These are phyloP conservation scores for Colletotrichum echinochloae DNA, from an alignment of 2,329 filamentous ascomycete genomes.

Conservation along the genomic window DNA sequence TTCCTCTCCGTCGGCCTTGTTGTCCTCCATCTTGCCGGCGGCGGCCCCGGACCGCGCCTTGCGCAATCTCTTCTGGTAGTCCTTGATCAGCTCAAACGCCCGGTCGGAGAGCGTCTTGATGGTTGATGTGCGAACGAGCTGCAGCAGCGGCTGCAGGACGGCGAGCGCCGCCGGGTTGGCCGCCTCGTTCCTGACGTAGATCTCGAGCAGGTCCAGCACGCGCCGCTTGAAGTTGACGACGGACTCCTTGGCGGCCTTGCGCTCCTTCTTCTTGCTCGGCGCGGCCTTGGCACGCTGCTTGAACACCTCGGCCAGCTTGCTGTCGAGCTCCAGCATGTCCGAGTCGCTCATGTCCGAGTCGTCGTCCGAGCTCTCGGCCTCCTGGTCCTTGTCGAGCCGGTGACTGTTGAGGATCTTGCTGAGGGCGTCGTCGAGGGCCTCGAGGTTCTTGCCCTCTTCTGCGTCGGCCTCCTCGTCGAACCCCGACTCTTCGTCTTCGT, in stretches of 20 bases:
- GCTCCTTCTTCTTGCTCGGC: constrained; percentile 81
- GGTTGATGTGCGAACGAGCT: constrained; percentile 79
- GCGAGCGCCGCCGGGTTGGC: constrained; percentile 74
- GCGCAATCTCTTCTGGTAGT: constrained; percentile 76
- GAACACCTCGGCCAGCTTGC: constrained; percentile 87
- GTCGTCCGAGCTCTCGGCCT: constrained; percentile 67
- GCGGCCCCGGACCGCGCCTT: constrained; percentile 62
- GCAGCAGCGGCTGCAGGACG: constrained; percentile 80
- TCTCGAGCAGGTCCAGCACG: constrained; percentile 86
- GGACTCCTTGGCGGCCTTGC: constrained; percentile 87
- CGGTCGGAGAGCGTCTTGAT: constrained; percentile 82
- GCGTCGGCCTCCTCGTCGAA: constrained; percentile 56
- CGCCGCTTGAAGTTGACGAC: constrained; percentile 96
- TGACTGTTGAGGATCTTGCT: constrained; percentile 83
- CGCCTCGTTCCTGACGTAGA: constrained; percentile 85
- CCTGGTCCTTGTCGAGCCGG: constrained; percentile 68
- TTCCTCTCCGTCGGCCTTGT: constrained; percentile 53
- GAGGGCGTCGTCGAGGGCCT: constrained; percentile 77
- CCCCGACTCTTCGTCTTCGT: constrained; percentile 58
- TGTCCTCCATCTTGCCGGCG: constrained; percentile 54
- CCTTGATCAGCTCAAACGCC: constrained; percentile 77
- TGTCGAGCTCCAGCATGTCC: constrained; percentile 91
- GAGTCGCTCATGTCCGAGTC: constrained; percentile 94
- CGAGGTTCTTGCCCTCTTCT: constrained; percentile 58
- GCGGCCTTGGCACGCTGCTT: constrained; percentile 75